Evolutionary conservation across 345 rosid species (phyloP).

Genomic region (Kandelia obovata): DNA sequence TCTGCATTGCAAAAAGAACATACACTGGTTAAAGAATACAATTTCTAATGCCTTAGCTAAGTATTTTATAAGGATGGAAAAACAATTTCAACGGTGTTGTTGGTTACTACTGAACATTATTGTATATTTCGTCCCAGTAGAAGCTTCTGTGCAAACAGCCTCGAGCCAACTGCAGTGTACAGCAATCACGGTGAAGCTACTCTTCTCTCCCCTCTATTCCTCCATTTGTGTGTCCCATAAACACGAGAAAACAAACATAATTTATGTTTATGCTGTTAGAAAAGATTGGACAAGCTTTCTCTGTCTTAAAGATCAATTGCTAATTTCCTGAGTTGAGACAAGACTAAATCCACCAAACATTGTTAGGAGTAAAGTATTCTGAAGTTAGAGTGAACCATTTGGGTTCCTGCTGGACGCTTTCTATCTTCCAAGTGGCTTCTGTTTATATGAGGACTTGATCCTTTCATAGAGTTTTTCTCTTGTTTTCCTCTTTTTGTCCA

Average conservation of each 20-base stretch:
- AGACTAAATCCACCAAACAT: neutral
- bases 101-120: neutral
- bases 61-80: conserved; percentile 14
- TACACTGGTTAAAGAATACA: conserved; percentile 30
- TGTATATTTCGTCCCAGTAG: neutral
- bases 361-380: neutral
- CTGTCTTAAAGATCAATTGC: neutral
- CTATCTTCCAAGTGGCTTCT: conserved; percentile 65
- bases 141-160: neutral
- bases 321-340: neutral
- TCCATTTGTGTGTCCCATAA: neutral
- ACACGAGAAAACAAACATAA: conserved; percentile 5
- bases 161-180: neutral
- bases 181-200: neutral
- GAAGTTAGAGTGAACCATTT: neutral
- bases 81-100: conserved; percentile 14
- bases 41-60: conserved; percentile 2
- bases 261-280: conserved; percentile 11
- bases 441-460: conserved; percentile 63
- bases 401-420: neutral
- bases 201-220: neutral
- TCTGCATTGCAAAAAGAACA: conserved; percentile 17
- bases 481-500: conserved; percentile 92
- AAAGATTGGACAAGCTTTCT: neutral
- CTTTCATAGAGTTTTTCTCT: conserved; percentile 68